Base-by-base conservation (phyloP, 1,139 yeast genomes). In the Kodamaea ohmeri region DNA sequence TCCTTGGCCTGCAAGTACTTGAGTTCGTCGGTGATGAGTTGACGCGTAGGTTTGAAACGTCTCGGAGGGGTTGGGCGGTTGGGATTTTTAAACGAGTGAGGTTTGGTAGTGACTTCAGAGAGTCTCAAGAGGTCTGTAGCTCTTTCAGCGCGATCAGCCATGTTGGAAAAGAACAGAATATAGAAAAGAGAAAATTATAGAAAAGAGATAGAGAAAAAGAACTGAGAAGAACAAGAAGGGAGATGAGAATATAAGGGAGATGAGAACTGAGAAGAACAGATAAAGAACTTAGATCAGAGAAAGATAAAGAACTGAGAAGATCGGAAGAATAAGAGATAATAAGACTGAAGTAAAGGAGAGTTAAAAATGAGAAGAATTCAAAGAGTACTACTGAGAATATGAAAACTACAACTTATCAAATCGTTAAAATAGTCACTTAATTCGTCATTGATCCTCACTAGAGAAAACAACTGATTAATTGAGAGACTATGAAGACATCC, bases 21-120 rank as follows among this genome's bases (percentile, higher is more conserved):
- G 46, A 73, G 75, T 60, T 92, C 97, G 51, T 90, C 97, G 8
- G 81, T 72, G 7, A 85, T 51, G 25, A 90, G 65, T 50, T 90
- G 95, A 52, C 84, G 78, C 29, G 79, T 67, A 29, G 95, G 83
- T 58, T 89, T 88, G 60, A 80, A 85, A 39, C 95, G 72, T 45
- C 83, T 70, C 35, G 68, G 66, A 2, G 79, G 74, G 3, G 75
- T 62, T 5, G 45, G 39, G 56, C 82, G 65, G 29, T 60, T 45
- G 0, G 78, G 74, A 40, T 71, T 72, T 55, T 84, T 85, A 70
- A 84, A 85, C 15, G 62, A 48, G 43, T 74, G 79, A 0, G 60
- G 64, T 19, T 58, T 58, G 4, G 73, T 66, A 20, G 75, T 59
- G n/a, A 67, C 53, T 15, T 67, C 64, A 12, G 78, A 70, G 18